Evolutionary conservation across 768 basidiomycete genomes (phyloP), one percentile per base, ranked within the genome.

Genomic region (Clavaria fumosa): DNA sequence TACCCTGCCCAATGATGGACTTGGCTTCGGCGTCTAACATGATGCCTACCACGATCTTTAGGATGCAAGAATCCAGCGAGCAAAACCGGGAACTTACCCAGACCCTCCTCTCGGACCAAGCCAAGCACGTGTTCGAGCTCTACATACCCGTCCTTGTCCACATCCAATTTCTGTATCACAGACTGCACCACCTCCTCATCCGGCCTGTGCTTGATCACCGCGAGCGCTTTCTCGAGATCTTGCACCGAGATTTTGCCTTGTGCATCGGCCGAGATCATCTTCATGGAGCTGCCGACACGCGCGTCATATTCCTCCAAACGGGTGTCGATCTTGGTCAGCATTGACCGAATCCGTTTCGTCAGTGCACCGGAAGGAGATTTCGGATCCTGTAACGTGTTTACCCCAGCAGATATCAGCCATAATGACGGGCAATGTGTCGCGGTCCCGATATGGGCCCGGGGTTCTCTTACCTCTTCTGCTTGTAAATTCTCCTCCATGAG

Each of bases 401-500:
- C 23, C 19, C 37, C 34, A 43, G 31, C 14, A 21, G 15, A 14
- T 11, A 23, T 15, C n/a, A 36, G 39, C 47, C 18, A 35, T n/a
- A n/a, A n/a, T n/a, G n/a, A n/a, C n/a, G n/a, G n/a, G n/a, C n/a
- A n/a, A n/a, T n/a, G n/a, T n/a, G n/a, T n/a, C n/a, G n/a, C n/a
- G n/a, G n/a, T n/a, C n/a, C n/a, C n/a, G n/a, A n/a, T n/a, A n/a
- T n/a, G n/a, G n/a, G n/a, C n/a, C n/a, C n/a, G n/a, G n/a, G n/a
- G 34, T 27, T 26, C 21, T 37, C 55, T 38, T 47, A 82, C 86
- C 65, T 89, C 84, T 53, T 90, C 88, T 3, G 85, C 78, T 50
- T 77, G 70, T 42, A 90, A 53, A 57, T 93, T 95, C 59, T 96
- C 90, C 49, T 89, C 78, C 79, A 97, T 88, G n/a, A 99, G 63